A percentile compares a stretch with the other conserved stretches of the same genome.
Evolutionary conservation across 345 rosid genomes (phyloP).

Genomic region (Eutrema yunnanense): DNA sequence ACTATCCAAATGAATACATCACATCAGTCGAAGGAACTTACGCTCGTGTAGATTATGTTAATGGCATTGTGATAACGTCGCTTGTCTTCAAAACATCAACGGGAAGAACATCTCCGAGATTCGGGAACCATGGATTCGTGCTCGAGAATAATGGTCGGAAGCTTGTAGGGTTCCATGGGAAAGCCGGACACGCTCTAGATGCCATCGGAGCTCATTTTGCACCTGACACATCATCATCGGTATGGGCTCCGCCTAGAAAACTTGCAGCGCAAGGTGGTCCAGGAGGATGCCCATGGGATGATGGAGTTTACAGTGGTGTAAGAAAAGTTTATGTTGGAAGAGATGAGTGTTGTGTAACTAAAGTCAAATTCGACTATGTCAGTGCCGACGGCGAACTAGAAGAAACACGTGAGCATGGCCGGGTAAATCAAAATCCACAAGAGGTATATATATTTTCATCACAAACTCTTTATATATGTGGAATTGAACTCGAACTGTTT

Average conservation of each 20-base stretch:
- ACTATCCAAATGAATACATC: slow-evolving; percentile 7
- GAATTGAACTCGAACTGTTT: neutral
- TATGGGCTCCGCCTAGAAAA: neutral
- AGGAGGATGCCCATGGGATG: slow-evolving; percentile 3
- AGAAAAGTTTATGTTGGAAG: slow-evolving; percentile 6
- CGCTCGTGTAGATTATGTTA: neutral
- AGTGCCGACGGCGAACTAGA: neutral
- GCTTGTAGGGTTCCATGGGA: slow-evolving; percentile 14
- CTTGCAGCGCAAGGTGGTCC: neutral
- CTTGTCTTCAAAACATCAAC: slow-evolving; percentile 8
- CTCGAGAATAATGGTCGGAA: neutral
- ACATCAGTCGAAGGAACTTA: slow-evolving; percentile 4
- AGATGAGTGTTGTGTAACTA: neutral
- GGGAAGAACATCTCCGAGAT: neutral
- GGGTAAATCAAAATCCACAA: neutral
- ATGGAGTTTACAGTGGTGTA: neutral
- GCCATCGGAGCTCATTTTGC: slow-evolving; percentile 1
- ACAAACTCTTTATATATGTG: neutral
- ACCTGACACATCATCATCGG: neutral
- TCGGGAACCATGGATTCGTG: neutral
- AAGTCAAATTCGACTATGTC: neutral
- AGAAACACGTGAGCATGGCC: neutral
- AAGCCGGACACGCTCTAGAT: neutral
- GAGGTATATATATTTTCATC: neutral
- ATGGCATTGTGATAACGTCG: neutral